phyloP scores from a whole-genome alignment of 257 asterid genomes.

The Capsicum chinense region DNA sequence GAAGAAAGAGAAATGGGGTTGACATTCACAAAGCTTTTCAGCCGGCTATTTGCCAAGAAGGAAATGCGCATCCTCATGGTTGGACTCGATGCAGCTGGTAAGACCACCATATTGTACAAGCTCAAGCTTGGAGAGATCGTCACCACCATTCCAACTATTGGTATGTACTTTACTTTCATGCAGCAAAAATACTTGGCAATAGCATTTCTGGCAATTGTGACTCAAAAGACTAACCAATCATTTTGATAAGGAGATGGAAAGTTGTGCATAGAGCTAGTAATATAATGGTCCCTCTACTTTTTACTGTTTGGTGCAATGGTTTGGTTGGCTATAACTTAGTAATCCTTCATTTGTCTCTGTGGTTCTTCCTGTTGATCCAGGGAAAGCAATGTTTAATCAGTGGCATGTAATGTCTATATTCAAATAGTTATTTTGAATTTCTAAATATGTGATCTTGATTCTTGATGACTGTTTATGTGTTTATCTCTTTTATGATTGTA shows the following conservation, averaged over 20 bases:
- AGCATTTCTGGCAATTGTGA: background rate
- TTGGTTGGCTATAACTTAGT: background rate
- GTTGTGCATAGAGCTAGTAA: background rate
- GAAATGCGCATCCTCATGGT: constrained; percentile 30
- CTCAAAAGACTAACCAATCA: background rate
- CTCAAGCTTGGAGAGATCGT: constrained; percentile 28
- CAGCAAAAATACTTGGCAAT: background rate
- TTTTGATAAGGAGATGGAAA: background rate
- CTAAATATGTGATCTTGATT: background rate
- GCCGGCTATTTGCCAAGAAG: constrained; percentile 28
- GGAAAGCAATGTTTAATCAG: background rate
- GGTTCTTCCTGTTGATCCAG: background rate
- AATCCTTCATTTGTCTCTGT: background rate
- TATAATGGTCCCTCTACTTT: background rate
- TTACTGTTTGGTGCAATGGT: background rate
- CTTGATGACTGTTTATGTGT: background rate
- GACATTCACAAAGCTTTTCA: constrained; percentile 27
- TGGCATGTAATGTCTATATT: background rate
- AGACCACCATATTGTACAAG: constrained; percentile 31
- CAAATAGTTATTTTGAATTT: constrained; percentile 12
- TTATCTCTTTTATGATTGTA: background rate
- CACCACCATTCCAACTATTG: constrained; percentile 30
- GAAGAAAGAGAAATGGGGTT: constrained; percentile 27
- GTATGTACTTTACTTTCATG: background rate
- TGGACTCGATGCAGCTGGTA: constrained; percentile 31